A percentile compares a stretch with the other conserved stretches of the same genome.
Conservation (phyloP, 1,284 basidiomycete species). For the Apiotrichum domesticum region DNA sequence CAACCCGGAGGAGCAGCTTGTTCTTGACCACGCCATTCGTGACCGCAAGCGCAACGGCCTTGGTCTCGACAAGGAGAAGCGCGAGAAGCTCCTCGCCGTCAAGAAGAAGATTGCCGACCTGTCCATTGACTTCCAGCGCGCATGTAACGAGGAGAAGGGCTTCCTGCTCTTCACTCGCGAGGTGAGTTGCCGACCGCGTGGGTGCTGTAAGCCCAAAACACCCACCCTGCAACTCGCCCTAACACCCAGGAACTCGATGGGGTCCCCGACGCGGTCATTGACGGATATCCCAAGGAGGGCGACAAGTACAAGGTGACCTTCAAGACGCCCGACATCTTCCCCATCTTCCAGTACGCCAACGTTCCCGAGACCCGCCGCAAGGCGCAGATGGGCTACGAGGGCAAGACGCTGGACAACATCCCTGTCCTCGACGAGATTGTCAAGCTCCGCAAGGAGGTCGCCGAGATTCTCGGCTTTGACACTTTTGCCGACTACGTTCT, state of each 20-base stretch:
- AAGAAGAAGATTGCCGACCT: conserved; percentile 17
- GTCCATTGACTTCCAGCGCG: conserved; percentile 19
- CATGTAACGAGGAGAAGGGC: conserved; percentile 20
- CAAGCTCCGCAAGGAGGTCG: conserved; percentile 14
- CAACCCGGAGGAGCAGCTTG: conserved; percentile 18
- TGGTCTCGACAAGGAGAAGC: conserved; percentile 13
- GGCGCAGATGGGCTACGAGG: conserved; percentile 16
- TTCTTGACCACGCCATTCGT: conserved; percentile 14
- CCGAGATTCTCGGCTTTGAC: conserved; percentile 16
- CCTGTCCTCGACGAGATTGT: conserved; percentile 17
- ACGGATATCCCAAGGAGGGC: conserved; percentile 15
- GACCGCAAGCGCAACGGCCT: conserved; percentile 17
- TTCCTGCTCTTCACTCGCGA: conserved; percentile 15
- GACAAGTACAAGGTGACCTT: conserved; percentile 19
- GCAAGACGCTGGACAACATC: conserved; percentile 14
- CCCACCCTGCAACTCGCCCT: not conserved
- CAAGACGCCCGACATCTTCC: conserved; percentile 19
- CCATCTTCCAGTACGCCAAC: conserved; percentile 18
- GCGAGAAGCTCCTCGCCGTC: conserved; percentile 14
- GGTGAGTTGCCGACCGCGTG: not conserved
- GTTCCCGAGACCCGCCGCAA: conserved; percentile 16
- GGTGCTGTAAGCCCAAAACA: too few species aligned
- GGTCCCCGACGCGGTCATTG: conserved; percentile 11
- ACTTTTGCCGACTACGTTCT: conserved; percentile 19
- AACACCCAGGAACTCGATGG: conserved; percentile 12